Evolutionary conservation across 257 asterid species (phyloP).

Genomic region (Nyctanthes arbortristis): DNA sequence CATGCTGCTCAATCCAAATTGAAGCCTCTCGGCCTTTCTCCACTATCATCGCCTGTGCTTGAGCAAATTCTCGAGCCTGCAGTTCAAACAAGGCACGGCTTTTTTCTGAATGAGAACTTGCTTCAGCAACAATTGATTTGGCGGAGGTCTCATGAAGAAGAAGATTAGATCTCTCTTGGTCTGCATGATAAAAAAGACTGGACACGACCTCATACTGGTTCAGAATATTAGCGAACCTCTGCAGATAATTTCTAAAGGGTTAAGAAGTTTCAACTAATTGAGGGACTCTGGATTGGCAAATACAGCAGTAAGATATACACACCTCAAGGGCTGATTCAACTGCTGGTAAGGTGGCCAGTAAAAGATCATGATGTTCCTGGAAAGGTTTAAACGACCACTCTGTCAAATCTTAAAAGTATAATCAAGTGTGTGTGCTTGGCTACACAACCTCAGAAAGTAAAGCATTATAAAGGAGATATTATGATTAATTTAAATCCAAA

Average conservation of each 20-base stretch:
- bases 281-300: constrained; percentile 28
- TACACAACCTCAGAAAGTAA: constrained; percentile 20
- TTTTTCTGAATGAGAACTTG: constrained; percentile 69
- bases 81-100: constrained; percentile 65
- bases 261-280: constrained; percentile 23
- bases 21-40: constrained; percentile 91
- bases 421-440: constrained; percentile 7
- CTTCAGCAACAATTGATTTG: constrained; percentile 74
- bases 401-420: constrained; percentile 25
- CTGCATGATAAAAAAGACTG: constrained; percentile 69
- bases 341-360: constrained; percentile 79
- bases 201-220: constrained; percentile 81
- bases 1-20: constrained; percentile 93
- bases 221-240: constrained; percentile 70
- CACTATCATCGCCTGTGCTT: constrained; percentile 68
- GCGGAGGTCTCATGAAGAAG: constrained; percentile 78
- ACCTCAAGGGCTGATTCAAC: constrained; percentile 90
- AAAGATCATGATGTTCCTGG: constrained; percentile 96
- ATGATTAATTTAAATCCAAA: constrained; percentile 11
- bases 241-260: constrained; percentile 37
- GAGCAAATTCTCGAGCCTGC: constrained; percentile 78
- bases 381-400: constrained; percentile 28
- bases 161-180: constrained; percentile 78
- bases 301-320: constrained; percentile 33
- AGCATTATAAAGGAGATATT: constrained; percentile 18